Base-by-base conservation (phyloP, 495 filamentous ascomycete genomes). In the Aspergillus sclerotiicarbonarius region DNA sequence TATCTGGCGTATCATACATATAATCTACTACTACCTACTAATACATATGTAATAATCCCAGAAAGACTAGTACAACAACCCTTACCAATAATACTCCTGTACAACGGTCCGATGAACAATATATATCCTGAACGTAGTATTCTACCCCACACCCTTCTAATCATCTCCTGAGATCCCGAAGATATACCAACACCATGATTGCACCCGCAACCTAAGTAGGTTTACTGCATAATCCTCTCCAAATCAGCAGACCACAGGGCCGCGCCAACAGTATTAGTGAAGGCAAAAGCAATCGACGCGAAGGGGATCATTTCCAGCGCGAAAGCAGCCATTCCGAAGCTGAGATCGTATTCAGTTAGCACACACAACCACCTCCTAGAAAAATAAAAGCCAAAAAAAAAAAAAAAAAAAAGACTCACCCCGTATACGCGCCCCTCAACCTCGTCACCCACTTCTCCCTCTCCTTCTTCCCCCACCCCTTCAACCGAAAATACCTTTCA, bases 171-270 rank as follows among this genome's bases (percentile, higher is more conserved):
- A n/a, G n/a, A n/a, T n/a, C n/a, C n/a, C n/a, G n/a, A n/a, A n/a
- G n/a, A n/a, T n/a, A n/a, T n/a, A n/a, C n/a, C n/a, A n/a, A n/a
- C n/a, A n/a, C n/a, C n/a, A n/a, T n/a, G n/a, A n/a, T n/a, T n/a
- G n/a, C 37, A 41, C n/a, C 8, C 13, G 4, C 13, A 15, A 6
- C 37, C 37, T n/a, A 15, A 41, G 7, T 13, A 25, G 33, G n/a
- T 12, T 12, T 41, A 71, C 48, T 65, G 49, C 8, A 45, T 57
- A 16, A 60, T 81, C 57, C 82, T 79, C 73, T 98, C 94, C 53
- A 97, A 82, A 75, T 97, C 93, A 7, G 90, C 87, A 19, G 94
- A 92, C 91, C 91, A 98, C 29, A 98, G 76, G 18, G 92, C 94
- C 21, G 94, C 94, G 0, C 93, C 94, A 50, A 93, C 90, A 9